Base-by-base conservation (phyloP, 768 basidiomycete genomes). In the Antrodiella citrinella region DNA sequence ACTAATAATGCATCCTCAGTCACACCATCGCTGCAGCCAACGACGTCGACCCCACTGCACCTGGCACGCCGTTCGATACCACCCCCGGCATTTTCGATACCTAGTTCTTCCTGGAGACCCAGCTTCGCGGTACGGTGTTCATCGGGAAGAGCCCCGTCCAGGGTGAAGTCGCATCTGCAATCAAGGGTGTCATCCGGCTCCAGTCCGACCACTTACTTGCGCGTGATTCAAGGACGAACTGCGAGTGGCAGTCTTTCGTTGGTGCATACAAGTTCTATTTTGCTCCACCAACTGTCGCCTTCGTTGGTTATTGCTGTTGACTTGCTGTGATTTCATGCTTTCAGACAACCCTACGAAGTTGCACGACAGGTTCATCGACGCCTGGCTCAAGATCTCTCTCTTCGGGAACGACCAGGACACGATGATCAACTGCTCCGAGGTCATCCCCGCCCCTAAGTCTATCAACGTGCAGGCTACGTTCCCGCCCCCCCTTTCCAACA, bases 171-270 rank as follows among this genome's bases (percentile, higher is more conserved):
- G 30, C 35, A 48, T 58, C 50, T 24, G 50, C 49, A 10, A 42
- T 54, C 2, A 43, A 43, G 41, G 72, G 74, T 35, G 72, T 70
- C 54, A 59, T 77, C 21, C 71, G 74, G 26, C 59, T 77, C 26
- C 68, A 72, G 54, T 76, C 74, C 38, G 73, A 76, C 61, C 63
- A 61, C 62, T 18, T 60, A 40, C 51, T 68, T 24, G 65, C 66
- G 19, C 65, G 66, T 50, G 67, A 68, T 57, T 51, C 55, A 22
- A 60, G 63, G 49, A 67, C 66, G 7, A 65, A 65, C 20, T 69
- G 67, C 59, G 48, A 57, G 40, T 69, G 67, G 66, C 67, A 67
- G 55, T 57, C 52, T n/a, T 60, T 64, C 50, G 57, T 64, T 51
- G 57, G 54, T 56, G 48, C 44, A 53, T 54, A 54, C 19, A n/a